Conservation (phyloP, 2,329 filamentous ascomycete species). For the Trichoderma sp. region DNA sequence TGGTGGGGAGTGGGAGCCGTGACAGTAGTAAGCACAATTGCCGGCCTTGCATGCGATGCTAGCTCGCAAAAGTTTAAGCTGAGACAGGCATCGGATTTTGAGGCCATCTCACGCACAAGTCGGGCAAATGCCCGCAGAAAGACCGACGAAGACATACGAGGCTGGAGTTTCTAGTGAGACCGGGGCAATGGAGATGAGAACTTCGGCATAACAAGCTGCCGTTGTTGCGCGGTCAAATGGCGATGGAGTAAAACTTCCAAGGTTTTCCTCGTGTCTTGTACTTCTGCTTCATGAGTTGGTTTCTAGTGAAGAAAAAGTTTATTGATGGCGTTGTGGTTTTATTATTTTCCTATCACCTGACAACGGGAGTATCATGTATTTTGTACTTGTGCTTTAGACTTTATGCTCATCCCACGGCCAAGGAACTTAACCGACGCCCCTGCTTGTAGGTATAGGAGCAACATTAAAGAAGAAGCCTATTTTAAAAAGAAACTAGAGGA, state of each 20-base stretch:
- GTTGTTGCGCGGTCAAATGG: neutral
- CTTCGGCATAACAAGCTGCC: slow-evolving; percentile 3
- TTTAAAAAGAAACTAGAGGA: neutral
- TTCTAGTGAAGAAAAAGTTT: neutral
- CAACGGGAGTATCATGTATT: neutral
- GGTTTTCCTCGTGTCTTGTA: neutral
- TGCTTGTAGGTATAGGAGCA: neutral
- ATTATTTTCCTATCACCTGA: neutral
- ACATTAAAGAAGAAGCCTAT: neutral
- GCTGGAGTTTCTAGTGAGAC: neutral
- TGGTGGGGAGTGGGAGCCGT: neutral
- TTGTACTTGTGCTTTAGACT: neutral
- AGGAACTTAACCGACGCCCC: neutral
- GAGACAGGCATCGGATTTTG: neutral
- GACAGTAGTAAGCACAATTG: neutral
- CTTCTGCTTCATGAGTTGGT: neutral
- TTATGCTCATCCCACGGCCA: neutral
- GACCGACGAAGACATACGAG: neutral
- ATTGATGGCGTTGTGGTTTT: neutral
- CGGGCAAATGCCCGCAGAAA: slow-evolving; percentile 11
- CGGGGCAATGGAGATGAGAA: neutral
- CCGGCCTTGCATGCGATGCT: neutral
- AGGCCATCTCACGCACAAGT: slow-evolving; percentile 6
- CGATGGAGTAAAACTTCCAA: neutral
- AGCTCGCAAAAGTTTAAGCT: neutral